Base-by-base conservation (phyloP, 176 grass and related monocot species). In the Ensete ventricosum region DNA sequence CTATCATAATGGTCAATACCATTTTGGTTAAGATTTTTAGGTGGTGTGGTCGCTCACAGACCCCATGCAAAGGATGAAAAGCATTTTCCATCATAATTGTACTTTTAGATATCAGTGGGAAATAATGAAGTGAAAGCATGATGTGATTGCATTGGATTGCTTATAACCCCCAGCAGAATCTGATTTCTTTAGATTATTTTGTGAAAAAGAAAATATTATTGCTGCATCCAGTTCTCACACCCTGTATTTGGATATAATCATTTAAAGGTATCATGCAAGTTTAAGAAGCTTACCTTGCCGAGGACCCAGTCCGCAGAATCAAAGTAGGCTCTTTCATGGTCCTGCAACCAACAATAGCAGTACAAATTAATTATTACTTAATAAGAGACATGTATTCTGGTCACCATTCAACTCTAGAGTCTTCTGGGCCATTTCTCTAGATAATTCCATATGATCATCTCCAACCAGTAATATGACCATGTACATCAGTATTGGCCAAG, bases 291-390 rank as follows among this genome's bases (percentile, higher is more conserved):
- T 82, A 96, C 92, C 89, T 96, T 96, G 81, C 92, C 87, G 48
- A 96, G 92, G 65, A 88, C 89, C 92, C 92, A 96, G 72, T 96
- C 92, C 0, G 92, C 92, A 2, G 92, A 96, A 64, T 96, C 92
- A 62, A 92, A 96, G 63, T 96, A 96, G 55, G 92, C 87, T 24
- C 89, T 85, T 85, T 96, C 89, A 73, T 96, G 82, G 74, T 96
- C 88, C 95, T 98, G 73, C 80, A 85, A 75, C 54, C 43, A 27
- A 50, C 17, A n/a, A 14, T 77, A 43, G 65, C 34, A 71, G 58
- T 11, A 72, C 54, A 53, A 25, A 52, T 60, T 9, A 66, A 50
- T 52, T 14, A 11, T 9, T 53, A 23, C 14, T 1, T 16, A n/a
- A 48, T 21, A 1, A 29, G 52, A 49, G 20, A 21, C 25, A n/a